These are phyloP conservation scores for Phytophthora sansomeana DNA, from an alignment of 352 stramenopile genomes.

Conservation along the genomic window DNA sequence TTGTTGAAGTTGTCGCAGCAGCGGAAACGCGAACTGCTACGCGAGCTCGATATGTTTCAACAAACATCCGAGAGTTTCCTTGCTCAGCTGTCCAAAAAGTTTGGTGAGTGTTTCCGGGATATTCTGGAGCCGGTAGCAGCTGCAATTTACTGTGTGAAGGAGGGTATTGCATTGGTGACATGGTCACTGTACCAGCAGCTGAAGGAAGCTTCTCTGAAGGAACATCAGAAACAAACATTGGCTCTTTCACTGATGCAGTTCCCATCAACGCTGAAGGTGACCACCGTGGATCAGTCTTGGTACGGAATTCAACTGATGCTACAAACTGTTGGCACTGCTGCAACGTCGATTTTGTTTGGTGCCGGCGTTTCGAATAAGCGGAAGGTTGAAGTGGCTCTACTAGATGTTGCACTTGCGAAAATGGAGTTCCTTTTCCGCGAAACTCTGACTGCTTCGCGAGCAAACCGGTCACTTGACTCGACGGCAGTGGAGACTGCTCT, in stretches of 20 bases:
- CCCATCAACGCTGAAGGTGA: constrained; percentile 46
- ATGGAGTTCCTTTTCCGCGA: constrained; percentile 76
- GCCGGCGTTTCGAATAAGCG: constrained; percentile 48
- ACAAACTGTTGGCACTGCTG: constrained; percentile 51
- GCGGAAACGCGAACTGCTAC: constrained; percentile 76
- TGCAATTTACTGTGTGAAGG: constrained; percentile 86
- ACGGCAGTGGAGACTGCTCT: constrained; percentile 51
- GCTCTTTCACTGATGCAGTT: constrained; percentile 79
- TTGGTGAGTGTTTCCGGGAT: constrained; percentile 79
- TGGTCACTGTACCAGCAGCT: constrained; percentile 70
- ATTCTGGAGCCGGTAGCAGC: constrained; percentile 83
- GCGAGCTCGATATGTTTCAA: constrained; percentile 90
- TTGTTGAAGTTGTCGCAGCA: constrained; percentile 42
- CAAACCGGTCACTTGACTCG: constrained; percentile 28
- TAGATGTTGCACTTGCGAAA: constrained; percentile 75
- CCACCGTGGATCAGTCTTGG: constrained; percentile 70
- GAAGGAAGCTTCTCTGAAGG: constrained; percentile 53
- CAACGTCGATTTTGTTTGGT: constrained; percentile 58
- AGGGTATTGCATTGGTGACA: constrained; percentile 80
- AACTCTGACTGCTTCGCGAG: constrained; percentile 36
- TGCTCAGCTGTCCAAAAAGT: constrained; percentile 73
- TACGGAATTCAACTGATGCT: constrained; percentile 72
- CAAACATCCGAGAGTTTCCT: constrained; percentile 88
- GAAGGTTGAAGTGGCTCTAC: constrained; percentile 73
- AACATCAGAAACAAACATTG: constrained; percentile 57